Conservation (phyloP, 345 rosid species). For the Eutrema heterophyllum region DNA sequence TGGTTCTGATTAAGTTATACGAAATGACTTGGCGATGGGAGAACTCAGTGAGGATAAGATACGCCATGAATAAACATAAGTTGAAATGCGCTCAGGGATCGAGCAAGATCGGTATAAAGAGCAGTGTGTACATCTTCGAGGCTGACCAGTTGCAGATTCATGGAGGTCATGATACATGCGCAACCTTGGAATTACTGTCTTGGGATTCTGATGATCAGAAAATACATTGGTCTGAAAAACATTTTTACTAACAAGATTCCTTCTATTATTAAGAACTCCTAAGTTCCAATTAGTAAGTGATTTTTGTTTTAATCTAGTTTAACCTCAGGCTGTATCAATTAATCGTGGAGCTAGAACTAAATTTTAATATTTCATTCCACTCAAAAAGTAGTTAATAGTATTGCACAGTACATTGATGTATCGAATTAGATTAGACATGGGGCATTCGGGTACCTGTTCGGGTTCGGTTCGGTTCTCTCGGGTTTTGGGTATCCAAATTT, state of each 20-base stretch:
- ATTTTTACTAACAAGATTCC: not conserved
- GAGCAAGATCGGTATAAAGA: constrained; percentile 53
- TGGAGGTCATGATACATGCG: constrained; percentile 44
- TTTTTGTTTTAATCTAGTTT: not conserved
- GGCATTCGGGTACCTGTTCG: too few relatives aligned
- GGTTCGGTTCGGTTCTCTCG: too few relatives aligned
- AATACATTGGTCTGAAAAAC: not conserved
- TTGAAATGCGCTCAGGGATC: constrained; percentile 36
- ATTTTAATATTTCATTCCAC: not conserved
- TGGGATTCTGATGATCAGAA: constrained; percentile 45
- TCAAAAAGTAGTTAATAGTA: not conserved
- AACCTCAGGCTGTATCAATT: not conserved
- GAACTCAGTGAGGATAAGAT: constrained; percentile 43
- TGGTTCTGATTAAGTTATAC: constrained; percentile 44
- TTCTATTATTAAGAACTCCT: not conserved
- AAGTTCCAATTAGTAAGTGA: not conserved
- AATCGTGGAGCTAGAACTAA: not conserved
- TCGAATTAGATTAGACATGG: too few relatives aligned
- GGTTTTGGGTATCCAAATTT: too few relatives aligned
- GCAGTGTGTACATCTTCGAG: constrained; percentile 36
- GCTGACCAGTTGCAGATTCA: constrained; percentile 47
- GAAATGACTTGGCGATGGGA: constrained; percentile 68
- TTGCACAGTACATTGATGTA: not conserved
- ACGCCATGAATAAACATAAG: constrained; percentile 35
- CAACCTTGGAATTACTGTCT: constrained; percentile 36